Conservation (phyloP, 225 moss, liverwort and hornwort genomes). For the Pseudoscleropodium purum region DNA sequence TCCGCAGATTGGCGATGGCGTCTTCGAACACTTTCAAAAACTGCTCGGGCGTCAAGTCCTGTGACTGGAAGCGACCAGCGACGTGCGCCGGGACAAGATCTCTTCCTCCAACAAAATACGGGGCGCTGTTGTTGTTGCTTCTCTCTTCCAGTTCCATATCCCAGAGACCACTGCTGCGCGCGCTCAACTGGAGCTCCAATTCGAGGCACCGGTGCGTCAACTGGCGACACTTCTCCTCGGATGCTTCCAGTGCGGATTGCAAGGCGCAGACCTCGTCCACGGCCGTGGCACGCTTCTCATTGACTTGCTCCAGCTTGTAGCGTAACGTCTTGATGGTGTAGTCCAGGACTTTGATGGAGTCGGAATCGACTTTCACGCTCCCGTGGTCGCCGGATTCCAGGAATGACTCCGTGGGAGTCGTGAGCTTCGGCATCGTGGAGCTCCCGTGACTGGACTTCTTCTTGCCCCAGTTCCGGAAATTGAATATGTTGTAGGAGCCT, state of each 20-base stretch:
- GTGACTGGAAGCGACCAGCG: neutral
- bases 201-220: conserved; percentile 19
- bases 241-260: conserved; percentile 12
- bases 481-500: conserved; percentile 23
- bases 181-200: conserved; percentile 11
- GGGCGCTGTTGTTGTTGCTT: neutral
- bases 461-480: conserved; percentile 24
- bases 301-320: conserved; percentile 30
- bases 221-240: conserved; percentile 9
- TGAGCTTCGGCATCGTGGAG: neutral
- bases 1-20: conserved; percentile 13
- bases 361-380: conserved; percentile 7
- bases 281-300: conserved; percentile 11
- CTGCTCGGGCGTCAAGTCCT: conserved; percentile 12
- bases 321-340: conserved; percentile 34
- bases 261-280: conserved; percentile 18
- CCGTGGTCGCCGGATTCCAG: conserved; percentile 5
- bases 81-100: neutral
- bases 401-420: neutral
- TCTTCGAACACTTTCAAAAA: conserved; percentile 28
- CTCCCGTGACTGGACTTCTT: neutral
- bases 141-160: neutral
- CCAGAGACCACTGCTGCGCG: conserved; percentile 6
- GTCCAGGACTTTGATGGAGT: conserved; percentile 34
- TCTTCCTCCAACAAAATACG: neutral